Conservation (phyloP, 225 moss, liverwort and hornwort species). For the Anthoceros angustus region DNA sequence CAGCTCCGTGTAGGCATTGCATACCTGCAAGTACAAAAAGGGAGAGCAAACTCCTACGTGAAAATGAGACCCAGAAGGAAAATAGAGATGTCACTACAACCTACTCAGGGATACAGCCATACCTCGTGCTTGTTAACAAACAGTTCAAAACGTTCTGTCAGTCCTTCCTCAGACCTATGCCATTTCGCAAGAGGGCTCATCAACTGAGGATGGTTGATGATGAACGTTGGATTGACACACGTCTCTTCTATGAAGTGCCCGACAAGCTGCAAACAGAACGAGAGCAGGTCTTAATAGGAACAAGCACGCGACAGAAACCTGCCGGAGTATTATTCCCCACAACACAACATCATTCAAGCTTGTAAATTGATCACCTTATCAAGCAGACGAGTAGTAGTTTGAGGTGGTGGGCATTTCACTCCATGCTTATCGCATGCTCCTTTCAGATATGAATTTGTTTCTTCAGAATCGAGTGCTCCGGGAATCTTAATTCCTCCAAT, state of each 20-base stretch:
- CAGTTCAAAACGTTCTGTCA: slow-evolving; percentile 91
- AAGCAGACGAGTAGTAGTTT: slow-evolving; percentile 75
- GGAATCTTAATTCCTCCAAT: slow-evolving; percentile 60
- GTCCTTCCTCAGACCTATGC: slow-evolving; percentile 80
- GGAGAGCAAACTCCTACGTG: neutral
- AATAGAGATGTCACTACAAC: neutral
- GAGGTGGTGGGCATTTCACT: slow-evolving; percentile 86
- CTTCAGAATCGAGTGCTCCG: slow-evolving; percentile 45
- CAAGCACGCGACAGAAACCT: neutral
- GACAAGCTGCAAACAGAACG: slow-evolving; percentile 36
- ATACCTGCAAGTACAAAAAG: slow-evolving; percentile 29
- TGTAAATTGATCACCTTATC: slow-evolving; percentile 43
- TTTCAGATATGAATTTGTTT: slow-evolving; percentile 58
- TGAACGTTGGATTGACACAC: slow-evolving; percentile 69
- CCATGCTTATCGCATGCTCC: slow-evolving; percentile 48
- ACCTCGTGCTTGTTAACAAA: slow-evolving; percentile 90
- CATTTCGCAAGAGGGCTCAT: slow-evolving; percentile 97
- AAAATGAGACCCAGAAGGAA: neutral
- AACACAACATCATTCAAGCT: neutral
- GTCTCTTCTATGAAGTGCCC: slow-evolving; percentile 91
- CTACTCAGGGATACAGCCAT: neutral
- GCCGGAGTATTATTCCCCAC: neutral
- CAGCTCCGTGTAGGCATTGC: slow-evolving; percentile 94
- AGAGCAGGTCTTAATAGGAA: neutral
- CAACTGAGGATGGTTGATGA: slow-evolving; percentile 74